These are phyloP conservation scores for Aureobasidium leucospermi DNA, from an alignment of 2,329 filamentous ascomycete genomes.

Conservation along the genomic window DNA sequence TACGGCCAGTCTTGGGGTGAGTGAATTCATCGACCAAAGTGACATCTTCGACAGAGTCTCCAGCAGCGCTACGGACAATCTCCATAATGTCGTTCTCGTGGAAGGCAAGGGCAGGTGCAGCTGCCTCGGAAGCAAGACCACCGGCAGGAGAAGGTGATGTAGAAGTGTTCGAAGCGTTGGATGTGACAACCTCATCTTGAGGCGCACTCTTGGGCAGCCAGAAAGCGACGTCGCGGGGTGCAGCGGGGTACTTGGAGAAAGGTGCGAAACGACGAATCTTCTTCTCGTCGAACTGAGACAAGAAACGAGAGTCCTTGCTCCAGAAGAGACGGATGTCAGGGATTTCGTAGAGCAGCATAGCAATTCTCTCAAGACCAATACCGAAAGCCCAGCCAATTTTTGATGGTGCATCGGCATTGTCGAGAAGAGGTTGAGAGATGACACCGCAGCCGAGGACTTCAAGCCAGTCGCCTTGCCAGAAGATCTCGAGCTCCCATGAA, in stretches of 20 bases:
- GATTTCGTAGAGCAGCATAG: conserved; percentile 95
- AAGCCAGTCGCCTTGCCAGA: conserved; percentile 90
- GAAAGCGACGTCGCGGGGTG: conserved; percentile 89
- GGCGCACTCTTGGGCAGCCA: conserved; percentile 55
- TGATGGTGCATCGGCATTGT: conserved; percentile 65
- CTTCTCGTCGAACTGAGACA: conserved; percentile 64
- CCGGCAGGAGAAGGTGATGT: conserved; percentile 28
- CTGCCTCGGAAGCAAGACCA: conserved; percentile 29
- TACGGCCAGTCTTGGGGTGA: conserved; percentile 75
- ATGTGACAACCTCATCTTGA: conserved; percentile 22
- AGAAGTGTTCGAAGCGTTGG: conserved; percentile 25
- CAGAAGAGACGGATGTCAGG: conserved; percentile 96
- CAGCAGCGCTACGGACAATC: conserved; percentile 73
- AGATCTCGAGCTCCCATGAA: conserved; percentile 92
- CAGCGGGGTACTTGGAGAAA: conserved; percentile 86
- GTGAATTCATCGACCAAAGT: conserved; percentile 75
- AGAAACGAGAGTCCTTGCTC: conserved; percentile 77
- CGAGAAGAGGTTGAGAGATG: conserved; percentile 73
- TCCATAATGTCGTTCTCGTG: conserved; percentile 99
- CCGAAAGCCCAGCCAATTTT: conserved; percentile 94
- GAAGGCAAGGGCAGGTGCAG: conserved; percentile 40
- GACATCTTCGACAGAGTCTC: conserved; percentile 83
- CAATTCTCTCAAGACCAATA: conserved; percentile 85
- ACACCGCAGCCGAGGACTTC: conserved; percentile 93
- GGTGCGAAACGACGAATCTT: conserved; percentile 62